phyloP scores from a whole-genome alignment of 805 yeast genomes.

The Hyphopichia homilentoma region DNA sequence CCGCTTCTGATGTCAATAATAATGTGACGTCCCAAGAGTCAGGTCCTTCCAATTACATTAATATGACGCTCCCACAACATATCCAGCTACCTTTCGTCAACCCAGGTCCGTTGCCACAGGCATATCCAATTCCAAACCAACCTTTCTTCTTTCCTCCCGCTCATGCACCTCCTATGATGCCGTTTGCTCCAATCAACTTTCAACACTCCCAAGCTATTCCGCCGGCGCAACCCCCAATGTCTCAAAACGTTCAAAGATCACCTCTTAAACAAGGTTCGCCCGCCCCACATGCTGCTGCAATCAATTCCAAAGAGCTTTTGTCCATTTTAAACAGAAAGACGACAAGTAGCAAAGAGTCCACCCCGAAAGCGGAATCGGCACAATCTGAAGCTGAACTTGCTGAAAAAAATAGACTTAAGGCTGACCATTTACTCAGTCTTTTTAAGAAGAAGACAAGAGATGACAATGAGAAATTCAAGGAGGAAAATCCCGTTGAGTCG shows the following conservation, averaged over 20 bases:
- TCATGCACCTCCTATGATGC: conserved; percentile 11
- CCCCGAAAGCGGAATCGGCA: conserved; percentile 3
- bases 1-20: conserved; percentile 3
- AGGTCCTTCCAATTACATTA: conserved; percentile 7
- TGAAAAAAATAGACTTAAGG: conserved; percentile 26
- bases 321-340: conserved; percentile 35
- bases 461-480: conserved; percentile 1
- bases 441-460: conserved; percentile 15
- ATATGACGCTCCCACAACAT: conserved; percentile 30
- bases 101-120: conserved; percentile 2
- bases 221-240: conserved; percentile 5
- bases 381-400: conserved; percentile 7
- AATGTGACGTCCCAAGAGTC: neutral
- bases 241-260: conserved; percentile 2
- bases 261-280: neutral
- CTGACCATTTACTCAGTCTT: conserved; percentile 26
- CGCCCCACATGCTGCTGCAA: neutral
- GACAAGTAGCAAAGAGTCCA: conserved; percentile 7
- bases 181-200: neutral
- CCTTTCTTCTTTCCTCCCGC: conserved; percentile 13
- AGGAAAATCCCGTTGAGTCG: conserved; percentile 1
- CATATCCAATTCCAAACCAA: conserved; percentile 1
- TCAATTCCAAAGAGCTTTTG: conserved; percentile 39
- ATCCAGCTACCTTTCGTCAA: conserved; percentile 17
- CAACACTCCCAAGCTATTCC: conserved; percentile 6